Base-by-base conservation (phyloP, 176 grass and related monocot species). In the Avena eriantha region DNA sequence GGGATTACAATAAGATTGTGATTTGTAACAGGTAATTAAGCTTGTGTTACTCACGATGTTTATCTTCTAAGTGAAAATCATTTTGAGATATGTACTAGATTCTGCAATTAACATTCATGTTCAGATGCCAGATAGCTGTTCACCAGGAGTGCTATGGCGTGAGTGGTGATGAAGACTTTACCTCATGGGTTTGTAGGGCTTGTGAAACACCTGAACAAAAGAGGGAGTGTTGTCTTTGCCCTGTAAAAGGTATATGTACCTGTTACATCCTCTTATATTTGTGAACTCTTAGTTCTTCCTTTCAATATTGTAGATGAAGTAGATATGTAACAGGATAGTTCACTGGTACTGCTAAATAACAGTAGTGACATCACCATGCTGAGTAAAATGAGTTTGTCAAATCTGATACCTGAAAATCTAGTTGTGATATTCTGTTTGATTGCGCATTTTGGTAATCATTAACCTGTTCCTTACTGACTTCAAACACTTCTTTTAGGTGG, bases 1-100 rank as follows among this genome's bases (percentile, higher is more conserved):
- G 96, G 96, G 96, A 98, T 89, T 96, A 98, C 88, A 98, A 98
- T 81, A 98, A 98, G 86, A 98, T 98, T 82, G 93, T 98, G 31
- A 94, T 98, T 12, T 98, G 96, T 93, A 96, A 91, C 60, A 92
- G 96, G 93, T 98, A 91, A 71, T 58, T 73, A 61, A 51, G 71
- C n/a, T 58, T 76, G 5, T 59, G n/a, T 69, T 73, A 47, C 51
- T 71, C 54, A 46, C n/a, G 76, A 43, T 69, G 58, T 73, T 65
- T 58, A 83, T 64, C 19, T 56, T 60, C 10, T n/a, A 3, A 29
- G 19, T 1, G 23, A 79, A 69, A 79, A 69, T 84, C 54, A 39
- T 83, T 83, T 89, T 50, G 51, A 75, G 65, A 73, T 75, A 43
- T 19, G 4, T n/a, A 70, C 4, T 47, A 69, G 80, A 87, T 6